Evolutionary conservation across 768 basidiomycete species (phyloP).

Genomic region (Macrocybe gigantea): DNA sequence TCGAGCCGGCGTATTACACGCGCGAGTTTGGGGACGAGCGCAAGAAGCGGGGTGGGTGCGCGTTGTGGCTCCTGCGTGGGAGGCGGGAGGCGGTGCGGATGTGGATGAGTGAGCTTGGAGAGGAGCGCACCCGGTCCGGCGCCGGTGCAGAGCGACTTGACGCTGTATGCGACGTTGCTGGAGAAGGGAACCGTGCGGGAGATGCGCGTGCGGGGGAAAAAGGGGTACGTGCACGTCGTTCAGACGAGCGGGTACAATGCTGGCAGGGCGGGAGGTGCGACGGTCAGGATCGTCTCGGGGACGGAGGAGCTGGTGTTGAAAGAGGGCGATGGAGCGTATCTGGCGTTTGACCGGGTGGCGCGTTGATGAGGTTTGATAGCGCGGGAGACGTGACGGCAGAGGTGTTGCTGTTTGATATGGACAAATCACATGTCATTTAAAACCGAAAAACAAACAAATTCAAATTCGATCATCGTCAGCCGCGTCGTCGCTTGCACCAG

Average conservation of each 20-base stretch:
- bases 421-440: slow-evolving; percentile 21
- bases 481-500: too few species aligned
- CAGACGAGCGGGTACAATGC: slow-evolving; percentile 81
- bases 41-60: slow-evolving; percentile 67
- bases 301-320: slow-evolving; percentile 47
- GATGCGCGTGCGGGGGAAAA: slow-evolving; percentile 45
- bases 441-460: too few species aligned
- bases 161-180: slow-evolving; percentile 75
- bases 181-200: slow-evolving; percentile 46
- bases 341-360: slow-evolving; percentile 43
- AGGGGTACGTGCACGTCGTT: slow-evolving; percentile 81
- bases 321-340: slow-evolving; percentile 88
- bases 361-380: slow-evolving; percentile 46
- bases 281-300: slow-evolving; percentile 41
- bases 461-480: too few species aligned
- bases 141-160: slow-evolving; percentile 66
- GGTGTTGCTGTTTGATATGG: slow-evolving; percentile 76
- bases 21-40: slow-evolving; percentile 79
- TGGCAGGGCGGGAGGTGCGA: slow-evolving; percentile 47
- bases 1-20: slow-evolving; percentile 81
- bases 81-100: slow-evolving; percentile 16
- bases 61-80: slow-evolving; percentile 67
- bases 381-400: slow-evolving; percentile 63
- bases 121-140: slow-evolving; percentile 76
- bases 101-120: slow-evolving; percentile 35